phyloP scores from a whole-genome alignment of 2,329 filamentous ascomycete genomes.

The Cucurbitaria berberidis region DNA sequence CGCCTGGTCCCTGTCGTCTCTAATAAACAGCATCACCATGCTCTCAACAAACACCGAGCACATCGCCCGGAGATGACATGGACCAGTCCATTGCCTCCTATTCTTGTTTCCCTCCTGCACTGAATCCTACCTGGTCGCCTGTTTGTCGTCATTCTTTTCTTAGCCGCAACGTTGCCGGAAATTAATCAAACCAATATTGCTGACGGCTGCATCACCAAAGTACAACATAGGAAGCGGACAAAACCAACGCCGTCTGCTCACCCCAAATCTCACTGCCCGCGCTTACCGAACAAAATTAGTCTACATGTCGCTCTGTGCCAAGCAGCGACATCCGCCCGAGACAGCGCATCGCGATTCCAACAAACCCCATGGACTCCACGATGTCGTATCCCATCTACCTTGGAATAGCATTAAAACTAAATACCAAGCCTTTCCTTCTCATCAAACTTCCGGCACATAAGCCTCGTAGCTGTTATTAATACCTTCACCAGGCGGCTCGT shows the following conservation, averaged over 20 bases:
- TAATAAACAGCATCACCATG: neutral
- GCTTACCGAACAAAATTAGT: neutral
- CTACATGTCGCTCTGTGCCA: neutral
- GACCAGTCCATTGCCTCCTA: constrained; percentile 2
- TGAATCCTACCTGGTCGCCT: neutral
- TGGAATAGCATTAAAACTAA: constrained; percentile 15
- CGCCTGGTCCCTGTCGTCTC: neutral
- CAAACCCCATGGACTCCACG: neutral
- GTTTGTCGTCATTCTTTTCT: neutral
- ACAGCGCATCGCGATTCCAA: neutral
- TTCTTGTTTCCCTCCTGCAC: neutral
- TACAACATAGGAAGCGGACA: neutral
- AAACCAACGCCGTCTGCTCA: neutral
- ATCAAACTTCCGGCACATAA: constrained; percentile 19
- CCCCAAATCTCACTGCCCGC: neutral
- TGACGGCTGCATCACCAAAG: neutral
- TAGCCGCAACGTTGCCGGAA: neutral
- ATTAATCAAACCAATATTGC: constrained; percentile 2
- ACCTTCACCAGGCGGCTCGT: constrained; percentile 18
- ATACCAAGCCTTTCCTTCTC: constrained; percentile 23
- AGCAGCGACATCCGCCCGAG: neutral
- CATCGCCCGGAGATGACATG: constrained; percentile 16
- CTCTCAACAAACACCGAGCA: constrained; percentile 8
- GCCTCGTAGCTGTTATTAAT: constrained; percentile 8
- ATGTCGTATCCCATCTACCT: neutral